phyloP scores from a whole-genome alignment of 2,329 filamentous ascomycete genomes.

The Nothophaeocryptopus gaeumannii region DNA sequence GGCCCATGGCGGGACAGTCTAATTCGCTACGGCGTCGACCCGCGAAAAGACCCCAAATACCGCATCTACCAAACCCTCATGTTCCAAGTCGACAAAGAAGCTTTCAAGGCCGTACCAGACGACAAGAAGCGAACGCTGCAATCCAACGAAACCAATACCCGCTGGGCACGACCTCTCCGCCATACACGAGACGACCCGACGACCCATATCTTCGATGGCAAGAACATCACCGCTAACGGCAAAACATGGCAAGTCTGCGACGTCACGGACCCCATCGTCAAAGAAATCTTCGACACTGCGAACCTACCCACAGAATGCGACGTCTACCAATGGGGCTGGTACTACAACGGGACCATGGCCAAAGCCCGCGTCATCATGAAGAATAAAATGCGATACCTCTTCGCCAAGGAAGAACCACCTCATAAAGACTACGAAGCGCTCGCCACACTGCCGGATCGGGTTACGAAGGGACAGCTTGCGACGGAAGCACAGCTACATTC shows the following conservation, averaged over 20 bases:
- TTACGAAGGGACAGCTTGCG: conserved; percentile 9
- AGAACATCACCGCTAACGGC: conserved; percentile 70
- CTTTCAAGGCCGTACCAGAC: conserved; percentile 21
- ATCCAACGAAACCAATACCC: conserved; percentile 15
- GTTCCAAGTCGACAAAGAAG: conserved; percentile 62
- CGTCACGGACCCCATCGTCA: conserved; percentile 75
- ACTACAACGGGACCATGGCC: conserved; percentile 72
- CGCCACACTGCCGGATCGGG: conserved; percentile 21
- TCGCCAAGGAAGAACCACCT: conserved; percentile 35
- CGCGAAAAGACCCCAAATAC: conserved; percentile 70
- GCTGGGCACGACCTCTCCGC: conserved; percentile 19
- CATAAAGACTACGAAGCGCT: conserved; percentile 28
- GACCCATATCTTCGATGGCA: conserved; percentile 81
- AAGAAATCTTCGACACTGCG: conserved; percentile 61
- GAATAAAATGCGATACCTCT: conserved; percentile 64
- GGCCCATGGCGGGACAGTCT: conserved; percentile 90
- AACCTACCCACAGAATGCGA: conserved; percentile 49
- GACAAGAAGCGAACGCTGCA: conserved; percentile 3
- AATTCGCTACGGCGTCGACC: conserved; percentile 81
- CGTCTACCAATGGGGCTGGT: conserved; percentile 71
- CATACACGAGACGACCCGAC: conserved; percentile 34
- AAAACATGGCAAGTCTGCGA: conserved; percentile 96
- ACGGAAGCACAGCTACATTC: too few species aligned
- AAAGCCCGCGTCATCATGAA: conserved; percentile 88
- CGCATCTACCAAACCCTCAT: conserved; percentile 85